Percentiles rank a stretch among this genome's conserved stretches.
phyloP scores from a whole-genome alignment of 192 early-diverging fungal genomes.

The Linnemannia schmuckeri region DNA sequence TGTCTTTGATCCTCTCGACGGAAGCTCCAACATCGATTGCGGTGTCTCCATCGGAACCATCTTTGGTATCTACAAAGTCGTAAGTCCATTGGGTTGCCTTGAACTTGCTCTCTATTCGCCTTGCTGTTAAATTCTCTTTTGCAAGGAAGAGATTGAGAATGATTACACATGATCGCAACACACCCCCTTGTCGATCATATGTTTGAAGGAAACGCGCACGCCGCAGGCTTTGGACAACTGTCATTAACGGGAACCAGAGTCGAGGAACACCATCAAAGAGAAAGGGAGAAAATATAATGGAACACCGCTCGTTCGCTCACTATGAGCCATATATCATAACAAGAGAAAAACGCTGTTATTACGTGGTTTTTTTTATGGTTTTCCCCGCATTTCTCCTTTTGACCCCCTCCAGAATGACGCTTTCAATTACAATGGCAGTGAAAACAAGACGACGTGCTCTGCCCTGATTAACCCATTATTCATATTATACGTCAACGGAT shows the following conservation, averaged over 20 bases:
- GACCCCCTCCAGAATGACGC: neutral
- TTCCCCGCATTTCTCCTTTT: constrained; percentile 6
- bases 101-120: neutral
- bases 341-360: neutral
- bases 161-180: neutral
- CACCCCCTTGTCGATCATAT: neutral
- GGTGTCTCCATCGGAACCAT: constrained; percentile 99
- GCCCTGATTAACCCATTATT: neutral
- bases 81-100: constrained; percentile 57
- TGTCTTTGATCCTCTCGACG: constrained; percentile 98
- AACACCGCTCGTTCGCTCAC: constrained; percentile 12
- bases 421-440: neutral
- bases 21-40: constrained; percentile 98
- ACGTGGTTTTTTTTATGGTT: neutral
- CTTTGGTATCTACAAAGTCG: constrained; percentile 96
- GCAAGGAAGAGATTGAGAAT: neutral
- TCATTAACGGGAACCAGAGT: neutral
- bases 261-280: neutral
- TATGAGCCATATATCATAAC: neutral
- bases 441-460: neutral
- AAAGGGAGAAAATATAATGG: neutral
- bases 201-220: neutral
- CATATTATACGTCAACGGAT: neutral
- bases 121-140: too few relatives aligned
- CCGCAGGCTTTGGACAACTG: neutral